Percentiles rank a stretch among this genome's conserved stretches.
phyloP scores from a whole-genome alignment of 2,329 filamentous ascomycete species.

The Monilinia polystroma region DNA sequence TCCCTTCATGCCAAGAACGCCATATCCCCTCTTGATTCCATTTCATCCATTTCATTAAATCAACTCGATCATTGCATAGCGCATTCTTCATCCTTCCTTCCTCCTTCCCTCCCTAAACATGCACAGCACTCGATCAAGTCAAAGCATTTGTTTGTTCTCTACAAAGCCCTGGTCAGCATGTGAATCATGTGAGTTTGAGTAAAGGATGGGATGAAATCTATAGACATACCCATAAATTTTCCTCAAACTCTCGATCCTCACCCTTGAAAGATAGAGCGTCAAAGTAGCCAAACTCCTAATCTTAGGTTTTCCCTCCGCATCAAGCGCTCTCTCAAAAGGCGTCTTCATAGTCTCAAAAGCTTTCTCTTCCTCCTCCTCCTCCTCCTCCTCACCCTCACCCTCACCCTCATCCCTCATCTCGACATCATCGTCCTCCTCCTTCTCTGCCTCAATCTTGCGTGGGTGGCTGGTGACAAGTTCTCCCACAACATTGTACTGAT shows the following conservation, averaged over 20 bases:
- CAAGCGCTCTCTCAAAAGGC: conserved; percentile 55
- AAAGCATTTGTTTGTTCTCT: conserved; percentile 41
- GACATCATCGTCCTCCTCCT: conserved; percentile 27
- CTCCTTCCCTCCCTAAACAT: background rate
- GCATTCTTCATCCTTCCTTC: too few species aligned
- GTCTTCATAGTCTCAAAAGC: conserved; percentile 59
- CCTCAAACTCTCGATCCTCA: conserved; percentile 56
- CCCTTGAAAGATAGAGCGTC: conserved; percentile 58
- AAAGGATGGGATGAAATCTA: too few species aligned
- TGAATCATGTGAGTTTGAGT: background rate
- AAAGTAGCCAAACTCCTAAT: conserved; percentile 53
- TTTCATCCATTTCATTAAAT: background rate
- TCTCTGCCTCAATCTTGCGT: conserved; percentile 36
- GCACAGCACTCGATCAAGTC: background rate
- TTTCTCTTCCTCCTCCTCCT: conserved; percentile 33
- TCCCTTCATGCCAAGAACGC: conserved; percentile 13
- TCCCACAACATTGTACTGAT: conserved; percentile 42
- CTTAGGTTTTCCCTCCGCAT: conserved; percentile 46
- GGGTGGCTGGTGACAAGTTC: conserved; percentile 21
- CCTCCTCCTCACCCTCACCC: conserved; percentile 33
- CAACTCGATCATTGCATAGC: background rate
- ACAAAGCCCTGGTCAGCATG: conserved; percentile 4
- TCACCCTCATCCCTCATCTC: conserved; percentile 19
- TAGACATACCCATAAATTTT: conserved; percentile 40
- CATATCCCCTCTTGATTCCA: background rate